Evolutionary conservation across 352 stramenopile genomes (phyloP), one percentile per base, ranked within the genome.

Genomic region (Phytophthora tentaculata): DNA sequence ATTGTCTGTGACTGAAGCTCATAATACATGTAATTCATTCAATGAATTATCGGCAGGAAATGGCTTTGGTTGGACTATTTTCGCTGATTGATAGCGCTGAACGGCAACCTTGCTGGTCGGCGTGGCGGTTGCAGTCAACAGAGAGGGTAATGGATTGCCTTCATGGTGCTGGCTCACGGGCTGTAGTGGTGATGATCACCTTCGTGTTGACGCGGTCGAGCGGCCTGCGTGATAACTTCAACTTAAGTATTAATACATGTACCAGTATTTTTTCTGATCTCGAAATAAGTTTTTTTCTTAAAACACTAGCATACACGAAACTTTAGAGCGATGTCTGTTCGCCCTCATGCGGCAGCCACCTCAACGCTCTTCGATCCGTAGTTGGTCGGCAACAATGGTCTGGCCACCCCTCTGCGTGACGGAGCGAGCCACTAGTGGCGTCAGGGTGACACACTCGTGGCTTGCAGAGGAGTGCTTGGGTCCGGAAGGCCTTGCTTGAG

Each of bases 301-400:
- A 37, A 45, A 45, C 2, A 19, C 28, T 45, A 32, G 51, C 20
- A 14, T 26, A 55, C 47, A 20, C 8, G 6, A 44, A 44, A 29
- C 50, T 54, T 56, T 29, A 6, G n/a, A 28, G n/a, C n/a, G n/a
- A n/a, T n/a, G 51, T 22, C 29, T 9, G n/a, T 24, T 14, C 35
- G 39, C n/a, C 19, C 23, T 58, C 35, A 58, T 17, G 32, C 47
- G 4, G 58, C 57, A 41, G 63, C 29, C 14, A 71, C 63, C 41
- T 58, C 22, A 8, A 65, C 39, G 20, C 48, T 29, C 22, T 48
- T 41, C 16, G 49, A 65, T 1, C 63, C 63, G 39, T 71, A 71
- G 22, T 22, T 51, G 1, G 5, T 17, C 1, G 29, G 7, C 26
- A 69, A 49, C 24, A 69, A 37, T 17, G 53, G n/a, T n/a, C 32